Conservation (phyloP, 2,329 filamentous ascomycete genomes). For the Botryotinia calthae region DNA sequence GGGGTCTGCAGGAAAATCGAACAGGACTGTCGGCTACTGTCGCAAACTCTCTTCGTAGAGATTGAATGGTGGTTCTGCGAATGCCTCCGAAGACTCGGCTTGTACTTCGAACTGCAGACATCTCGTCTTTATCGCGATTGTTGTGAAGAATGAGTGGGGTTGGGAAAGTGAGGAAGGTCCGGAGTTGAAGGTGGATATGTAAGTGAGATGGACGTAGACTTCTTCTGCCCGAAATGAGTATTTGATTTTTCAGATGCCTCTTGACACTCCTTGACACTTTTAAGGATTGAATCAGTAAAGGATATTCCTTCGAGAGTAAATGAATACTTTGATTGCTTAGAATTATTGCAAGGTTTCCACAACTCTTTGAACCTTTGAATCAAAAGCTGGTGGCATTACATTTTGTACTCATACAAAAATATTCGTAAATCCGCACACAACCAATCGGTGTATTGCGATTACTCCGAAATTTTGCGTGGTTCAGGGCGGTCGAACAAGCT, state of each 20-base stretch:
- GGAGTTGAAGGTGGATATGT: conserved; percentile 3
- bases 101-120: conserved; percentile 25
- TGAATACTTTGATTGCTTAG: not conserved
- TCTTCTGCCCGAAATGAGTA: conserved; percentile 9
- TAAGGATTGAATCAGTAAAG: not conserved
- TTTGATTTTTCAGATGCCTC: not conserved
- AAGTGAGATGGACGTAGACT: conserved; percentile 8
- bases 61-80: conserved; percentile 23
- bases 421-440: not conserved
- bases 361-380: not conserved
- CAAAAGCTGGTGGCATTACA: conserved; percentile 1
- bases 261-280: not conserved
- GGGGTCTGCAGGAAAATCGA: conserved; percentile 19
- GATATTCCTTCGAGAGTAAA: not conserved
- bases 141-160: not conserved
- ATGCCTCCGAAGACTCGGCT: conserved; percentile 19
- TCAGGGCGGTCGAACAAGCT: not conserved
- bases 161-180: conserved; percentile 1
- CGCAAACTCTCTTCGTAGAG: conserved; percentile 22
- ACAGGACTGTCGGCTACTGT: conserved; percentile 16
- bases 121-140: conserved; percentile 14
- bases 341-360: not conserved
- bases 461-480: not conserved
- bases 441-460: conserved; percentile 19
- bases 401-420: conserved; percentile 15